Conservation (phyloP, 1,139 yeast species). For the Geotrichum aggregatum region DNA sequence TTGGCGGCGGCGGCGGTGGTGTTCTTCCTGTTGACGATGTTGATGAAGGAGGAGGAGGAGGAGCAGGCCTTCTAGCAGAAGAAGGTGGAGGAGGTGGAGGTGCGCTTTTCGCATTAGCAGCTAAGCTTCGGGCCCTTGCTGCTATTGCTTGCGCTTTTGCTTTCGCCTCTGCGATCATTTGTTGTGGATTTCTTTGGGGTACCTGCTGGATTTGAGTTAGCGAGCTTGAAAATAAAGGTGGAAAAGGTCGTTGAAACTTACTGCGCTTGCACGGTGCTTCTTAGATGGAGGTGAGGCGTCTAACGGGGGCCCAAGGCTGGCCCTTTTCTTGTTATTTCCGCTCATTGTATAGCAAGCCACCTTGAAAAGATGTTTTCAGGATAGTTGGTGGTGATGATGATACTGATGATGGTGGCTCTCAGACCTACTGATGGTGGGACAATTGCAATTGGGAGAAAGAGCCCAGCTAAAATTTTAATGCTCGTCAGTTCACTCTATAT, state of each 20-base stretch:
- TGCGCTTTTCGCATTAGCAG: not conserved
- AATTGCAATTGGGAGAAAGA: too few species aligned
- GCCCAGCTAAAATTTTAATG: too few species aligned
- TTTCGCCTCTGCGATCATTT: conserved; percentile 17
- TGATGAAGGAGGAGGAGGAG: conserved; percentile 14
- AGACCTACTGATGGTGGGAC: not conserved
- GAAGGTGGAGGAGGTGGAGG: conserved; percentile 1
- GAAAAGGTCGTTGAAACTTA: not conserved
- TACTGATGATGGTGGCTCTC: too few species aligned
- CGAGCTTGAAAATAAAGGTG: not conserved
- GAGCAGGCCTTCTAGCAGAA: conserved; percentile 1
- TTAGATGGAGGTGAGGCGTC: conserved; percentile 16
- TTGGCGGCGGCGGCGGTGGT: not conserved
- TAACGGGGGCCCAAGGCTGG: conserved; percentile 14
- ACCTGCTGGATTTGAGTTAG: not conserved
- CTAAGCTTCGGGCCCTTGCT: conserved; percentile 11
- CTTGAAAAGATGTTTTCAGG: not conserved
- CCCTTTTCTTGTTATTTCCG: conserved; percentile 11
- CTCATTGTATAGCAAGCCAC: conserved; percentile 10
- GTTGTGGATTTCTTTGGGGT: conserved; percentile 7
- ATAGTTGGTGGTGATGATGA: not conserved
- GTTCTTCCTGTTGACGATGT: conserved; percentile 3
- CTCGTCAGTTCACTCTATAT: too few species aligned
- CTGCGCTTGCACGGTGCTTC: conserved; percentile 3
- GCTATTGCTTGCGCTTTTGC: conserved; percentile 18